Conservation (phyloP, 495 filamentous ascomycete species). For the Apodospora peruviana region DNA sequence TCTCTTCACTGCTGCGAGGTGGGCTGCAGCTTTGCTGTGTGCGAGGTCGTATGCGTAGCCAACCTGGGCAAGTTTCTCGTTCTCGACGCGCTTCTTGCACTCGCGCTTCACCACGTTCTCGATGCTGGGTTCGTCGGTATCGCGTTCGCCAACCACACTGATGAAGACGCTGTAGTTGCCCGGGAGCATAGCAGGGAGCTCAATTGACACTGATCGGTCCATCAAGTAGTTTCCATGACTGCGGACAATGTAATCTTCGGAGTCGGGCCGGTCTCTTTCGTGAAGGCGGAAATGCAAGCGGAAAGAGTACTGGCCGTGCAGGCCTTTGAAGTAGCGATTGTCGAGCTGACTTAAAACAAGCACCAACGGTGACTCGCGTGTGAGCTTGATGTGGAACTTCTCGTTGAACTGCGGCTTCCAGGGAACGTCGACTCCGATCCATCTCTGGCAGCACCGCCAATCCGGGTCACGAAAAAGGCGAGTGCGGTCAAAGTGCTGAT, state of each 20-base stretch:
- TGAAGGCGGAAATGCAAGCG: constrained; percentile 84
- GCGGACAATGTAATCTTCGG: constrained; percentile 82
- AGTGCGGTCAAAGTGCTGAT: constrained; percentile 80
- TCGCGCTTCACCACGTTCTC: constrained; percentile 68
- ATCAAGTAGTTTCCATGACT: constrained; percentile 67
- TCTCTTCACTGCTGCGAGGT: constrained; percentile 57
- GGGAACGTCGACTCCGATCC: constrained; percentile 80
- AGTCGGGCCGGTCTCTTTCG: constrained; percentile 56
- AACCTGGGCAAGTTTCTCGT: constrained; percentile 79
- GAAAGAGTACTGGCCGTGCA: constrained; percentile 78
- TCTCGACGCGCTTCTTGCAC: constrained; percentile 55
- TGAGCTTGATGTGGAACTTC: constrained; percentile 73
- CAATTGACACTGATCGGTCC: constrained; percentile 44
- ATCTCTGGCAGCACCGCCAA: constrained; percentile 83
- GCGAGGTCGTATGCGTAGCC: constrained; percentile 86
- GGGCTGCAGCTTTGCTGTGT: constrained; percentile 66
- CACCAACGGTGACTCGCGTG: constrained; percentile 64
- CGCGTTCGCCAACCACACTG: constrained; percentile 68
- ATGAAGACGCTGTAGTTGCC: constrained; percentile 80
- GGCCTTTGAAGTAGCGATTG: constrained; percentile 76
- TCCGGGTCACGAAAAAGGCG: constrained; percentile 71
- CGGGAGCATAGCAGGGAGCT: constrained; percentile 56
- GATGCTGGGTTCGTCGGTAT: constrained; percentile 46
- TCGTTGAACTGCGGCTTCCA: constrained; percentile 87
- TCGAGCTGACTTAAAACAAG: constrained; percentile 87